Evolutionary conservation across 208 protist species (phyloP), one percentile per base, ranked within the genome.

Genomic region (Crithidia acanthocephali): DNA sequence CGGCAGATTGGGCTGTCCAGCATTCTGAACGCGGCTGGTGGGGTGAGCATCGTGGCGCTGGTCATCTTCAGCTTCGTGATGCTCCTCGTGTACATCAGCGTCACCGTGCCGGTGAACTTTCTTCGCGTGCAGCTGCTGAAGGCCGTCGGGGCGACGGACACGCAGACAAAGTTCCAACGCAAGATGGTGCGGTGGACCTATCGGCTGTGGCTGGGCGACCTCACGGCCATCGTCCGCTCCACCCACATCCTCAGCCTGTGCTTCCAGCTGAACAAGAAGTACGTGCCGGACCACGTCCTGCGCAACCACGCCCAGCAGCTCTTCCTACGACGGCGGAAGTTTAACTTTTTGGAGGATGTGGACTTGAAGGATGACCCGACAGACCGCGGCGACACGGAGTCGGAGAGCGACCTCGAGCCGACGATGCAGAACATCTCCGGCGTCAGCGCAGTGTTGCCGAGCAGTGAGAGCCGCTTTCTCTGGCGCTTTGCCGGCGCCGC

Each of bases 241-340:
- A 80, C 91, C 48, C 84, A 92, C 67, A 71, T 94, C 27, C 70
- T 96, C n/a, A 75, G 73, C 27, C 66, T 92, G 35, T 90, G 84
- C 68, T 96, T 92, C 35, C 73, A 61, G 22, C 77, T 92, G 13
- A 96, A 93, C 72, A 92, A 91, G 74, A 94, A 94, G 64, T 96
- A 96, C 66, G 91, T 96, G 13, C 91, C 91, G 5, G 82, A 85
- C 55, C 87, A 94, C 74, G 81, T 94, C 32, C 76, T 96, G 55
- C 82, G 80, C 44, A 78, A 81, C 56, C 86, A 91, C 55, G 77
- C 84, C 28, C 62, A 77, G 61, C 79, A 90, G 64, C 74, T 93
- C 22, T 86, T 77, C 51, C 23, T 63, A 23, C 64, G 73, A 4
- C 66, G 67, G 23, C 48, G 75, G 30, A 74, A 68, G 16, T 78